Conservation (phyloP, 352 stramenopile genomes). For the Globisporangium camurandrum region DNA sequence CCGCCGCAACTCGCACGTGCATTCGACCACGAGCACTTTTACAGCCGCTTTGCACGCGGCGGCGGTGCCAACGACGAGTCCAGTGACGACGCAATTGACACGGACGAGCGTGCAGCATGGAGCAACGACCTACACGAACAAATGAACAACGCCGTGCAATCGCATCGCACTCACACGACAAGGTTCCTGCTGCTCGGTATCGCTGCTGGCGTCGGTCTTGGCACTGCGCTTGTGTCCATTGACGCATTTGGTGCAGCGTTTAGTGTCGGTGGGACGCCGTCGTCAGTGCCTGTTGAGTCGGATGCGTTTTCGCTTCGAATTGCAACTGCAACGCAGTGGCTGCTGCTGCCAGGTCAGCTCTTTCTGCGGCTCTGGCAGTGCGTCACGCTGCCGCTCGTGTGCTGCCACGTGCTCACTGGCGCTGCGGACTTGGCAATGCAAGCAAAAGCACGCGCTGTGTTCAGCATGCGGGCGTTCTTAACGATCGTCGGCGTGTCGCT, state of each 20-base stretch:
- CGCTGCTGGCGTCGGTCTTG: conserved; percentile 25
- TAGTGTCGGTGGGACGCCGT: conserved; percentile 20
- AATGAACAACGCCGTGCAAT: conserved; percentile 11
- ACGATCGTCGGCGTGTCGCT: conserved; percentile 25
- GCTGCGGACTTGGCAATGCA: conserved; percentile 36
- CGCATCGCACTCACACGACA: conserved; percentile 4
- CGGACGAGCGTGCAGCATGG: conserved; percentile 13
- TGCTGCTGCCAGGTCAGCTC: conserved; percentile 33
- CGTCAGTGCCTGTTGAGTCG: too few species aligned
- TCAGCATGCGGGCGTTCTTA: conserved; percentile 27
- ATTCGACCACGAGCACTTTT: conserved; percentile 44
- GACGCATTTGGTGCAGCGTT: conserved; percentile 18
- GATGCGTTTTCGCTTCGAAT: too few species aligned
- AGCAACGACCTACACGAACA: conserved; percentile 9
- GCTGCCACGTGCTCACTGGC: conserved; percentile 39
- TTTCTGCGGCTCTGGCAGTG: conserved; percentile 44
- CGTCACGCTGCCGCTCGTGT: conserved; percentile 27
- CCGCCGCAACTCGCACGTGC: conserved; percentile 25
- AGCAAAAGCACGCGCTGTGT: conserved; percentile 20
- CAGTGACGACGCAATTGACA: too few species aligned
- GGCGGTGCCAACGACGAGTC: conserved; percentile 22
- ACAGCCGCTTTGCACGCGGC: conserved; percentile 16
- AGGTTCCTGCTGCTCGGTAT: conserved; percentile 19
- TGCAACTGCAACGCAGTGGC: conserved; percentile 20
- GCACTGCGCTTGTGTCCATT: conserved; percentile 24